These are phyloP conservation scores for Hypoxylon sp. DNA, from an alignment of 2,329 filamentous ascomycete species.

Conservation along the genomic window DNA sequence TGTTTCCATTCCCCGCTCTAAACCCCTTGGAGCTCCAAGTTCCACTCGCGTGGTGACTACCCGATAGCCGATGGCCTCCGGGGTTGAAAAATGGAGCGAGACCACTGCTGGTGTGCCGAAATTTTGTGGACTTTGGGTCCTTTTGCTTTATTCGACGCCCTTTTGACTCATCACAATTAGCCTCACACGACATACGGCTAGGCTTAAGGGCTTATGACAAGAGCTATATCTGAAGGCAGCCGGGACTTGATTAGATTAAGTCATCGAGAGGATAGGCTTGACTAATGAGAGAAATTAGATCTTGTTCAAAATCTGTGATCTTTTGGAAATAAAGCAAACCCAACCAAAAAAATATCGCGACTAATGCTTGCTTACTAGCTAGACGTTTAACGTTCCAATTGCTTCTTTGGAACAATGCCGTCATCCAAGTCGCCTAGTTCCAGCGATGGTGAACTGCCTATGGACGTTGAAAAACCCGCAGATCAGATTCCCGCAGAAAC, in stretches of 20 bases:
- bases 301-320: neutral
- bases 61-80: constrained; percentile 29
- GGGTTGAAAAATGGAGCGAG: constrained; percentile 14
- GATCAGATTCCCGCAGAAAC: constrained; percentile 9
- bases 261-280: constrained; percentile 11
- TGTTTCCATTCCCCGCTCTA: constrained; percentile 30
- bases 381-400: neutral
- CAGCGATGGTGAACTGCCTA: constrained; percentile 46
- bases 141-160: constrained; percentile 10
- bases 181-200: neutral
- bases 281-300: constrained; percentile 8
- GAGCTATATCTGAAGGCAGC: constrained; percentile 17
- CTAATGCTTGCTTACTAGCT: neutral
- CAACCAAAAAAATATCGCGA: constrained; percentile 5
- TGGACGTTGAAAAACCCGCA: constrained; percentile 49
- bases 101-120: neutral
- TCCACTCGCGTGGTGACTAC: constrained; percentile 12
- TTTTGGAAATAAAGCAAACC: constrained; percentile 8
- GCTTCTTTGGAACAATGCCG: constrained; percentile 37
- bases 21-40: constrained; percentile 11
- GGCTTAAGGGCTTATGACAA: constrained; percentile 8
- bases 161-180: constrained; percentile 23
- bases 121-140: neutral
- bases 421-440: constrained; percentile 42
- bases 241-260: constrained; percentile 4